Conservation (phyloP, 768 basidiomycete genomes). For the Boletus barrowsii region DNA sequence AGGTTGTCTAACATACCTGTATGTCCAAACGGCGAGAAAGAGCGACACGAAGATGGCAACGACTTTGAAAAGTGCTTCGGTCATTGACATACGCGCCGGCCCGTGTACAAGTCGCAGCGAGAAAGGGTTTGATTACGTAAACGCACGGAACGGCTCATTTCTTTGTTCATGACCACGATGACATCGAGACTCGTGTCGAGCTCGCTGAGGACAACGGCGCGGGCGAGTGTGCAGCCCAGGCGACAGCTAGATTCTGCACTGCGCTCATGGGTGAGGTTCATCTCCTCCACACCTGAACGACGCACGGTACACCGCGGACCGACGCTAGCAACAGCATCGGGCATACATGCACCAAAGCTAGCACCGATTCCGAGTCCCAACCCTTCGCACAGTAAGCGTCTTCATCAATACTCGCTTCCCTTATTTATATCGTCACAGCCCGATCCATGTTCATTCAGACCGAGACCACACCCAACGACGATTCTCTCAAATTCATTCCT, state of each 20-base stretch:
- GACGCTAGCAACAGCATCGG: constrained; percentile 35
- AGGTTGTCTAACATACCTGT: constrained; percentile 16
- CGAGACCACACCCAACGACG: constrained; percentile 94
- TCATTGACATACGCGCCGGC: not conserved
- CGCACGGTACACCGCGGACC: constrained; percentile 29
- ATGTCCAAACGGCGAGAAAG: constrained; percentile 13
- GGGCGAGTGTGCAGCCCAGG: constrained; percentile 1
- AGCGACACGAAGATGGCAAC: constrained; percentile 8
- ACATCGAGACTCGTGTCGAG: constrained; percentile 13
- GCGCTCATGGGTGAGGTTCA: constrained; percentile 21
- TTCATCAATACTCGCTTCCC: not conserved
- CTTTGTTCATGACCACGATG: constrained; percentile 17
- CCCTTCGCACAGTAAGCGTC: constrained; percentile 36
- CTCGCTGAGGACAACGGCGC: constrained; percentile 13
- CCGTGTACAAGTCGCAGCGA: too few relatives aligned
- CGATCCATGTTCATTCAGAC: constrained; percentile 99
- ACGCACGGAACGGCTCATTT: not conserved
- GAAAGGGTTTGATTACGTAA: constrained; percentile 21
- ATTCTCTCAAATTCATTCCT: constrained; percentile 97
- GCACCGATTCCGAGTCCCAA: not conserved
- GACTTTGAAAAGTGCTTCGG: not conserved
- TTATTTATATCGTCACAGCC: constrained; percentile 35
- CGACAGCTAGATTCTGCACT: constrained; percentile 7
- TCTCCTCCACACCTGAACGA: constrained; percentile 21
- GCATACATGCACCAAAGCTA: constrained; percentile 16